Evolutionary conservation across 2,329 filamentous ascomycete genomes (phyloP), one percentile per base, ranked within the genome.

Genomic region (Sphaerulina musiva): DNA sequence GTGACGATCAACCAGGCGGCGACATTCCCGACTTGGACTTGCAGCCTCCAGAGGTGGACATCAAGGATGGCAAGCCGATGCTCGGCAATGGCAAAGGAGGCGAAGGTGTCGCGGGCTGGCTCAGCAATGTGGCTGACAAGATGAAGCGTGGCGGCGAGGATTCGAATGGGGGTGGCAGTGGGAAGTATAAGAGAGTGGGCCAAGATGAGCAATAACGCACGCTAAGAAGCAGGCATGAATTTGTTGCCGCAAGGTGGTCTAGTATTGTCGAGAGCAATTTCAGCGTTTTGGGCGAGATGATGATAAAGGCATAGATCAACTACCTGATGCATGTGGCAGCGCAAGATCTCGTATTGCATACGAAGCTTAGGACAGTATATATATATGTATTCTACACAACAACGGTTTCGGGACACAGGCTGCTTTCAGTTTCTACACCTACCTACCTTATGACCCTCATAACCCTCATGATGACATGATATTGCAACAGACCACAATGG

Each of bases 1-100:
- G 70, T 51, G 59, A 58, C 12, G 61, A 57, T 6, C 57, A 64
- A 17, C 55, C 64, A 44, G 68, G 63, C 29, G 83, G 63, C 32
- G 83, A 83, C 6, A 90, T 95, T 55, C 89, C 90, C 1, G 85
- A 86, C 7, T 77, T 96, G 53, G 83, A 89, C 64, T 87, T 96
- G 53, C 84, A 95, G 40, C 87, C 89, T 4, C 88, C 89, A 1
- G 78, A 82, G 47, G 76, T 88, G 2, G 70, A 74, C 29, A 71
- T 77, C 42, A 61, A 70, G 42, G 76, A 77, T 56, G 76, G 77
- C 51, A 82, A 80, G 66, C 70, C 75, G 9, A 69, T 74, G 46
- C 67, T 72, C 50, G 69, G 70, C 39, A 69, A 71, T 10, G 64
- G 69, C 36, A 68, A 68, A 49, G 46, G 58, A 12, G 63, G 67